These are phyloP conservation scores for Nicotiana noctiflora DNA, from an alignment of 257 asterid genomes.

Conservation along the genomic window DNA sequence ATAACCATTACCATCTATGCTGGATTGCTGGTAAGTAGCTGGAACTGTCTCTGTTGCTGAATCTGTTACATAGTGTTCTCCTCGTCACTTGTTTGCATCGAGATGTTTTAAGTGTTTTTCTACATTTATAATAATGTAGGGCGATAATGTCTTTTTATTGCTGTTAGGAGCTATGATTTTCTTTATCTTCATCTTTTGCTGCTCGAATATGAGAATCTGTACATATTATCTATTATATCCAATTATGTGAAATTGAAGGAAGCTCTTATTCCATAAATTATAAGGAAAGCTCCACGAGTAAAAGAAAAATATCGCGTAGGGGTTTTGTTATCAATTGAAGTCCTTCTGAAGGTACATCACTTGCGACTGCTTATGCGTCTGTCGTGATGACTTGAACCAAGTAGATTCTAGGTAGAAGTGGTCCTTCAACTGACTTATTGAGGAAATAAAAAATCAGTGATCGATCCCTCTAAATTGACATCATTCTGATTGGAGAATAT, in stretches of 20 bases:
- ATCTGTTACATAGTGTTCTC: slow-evolving; percentile 15
- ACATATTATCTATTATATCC: slow-evolving; percentile 30
- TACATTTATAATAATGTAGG: slow-evolving; percentile 18
- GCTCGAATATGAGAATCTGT: slow-evolving; percentile 20
- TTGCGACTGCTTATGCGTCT: background rate
- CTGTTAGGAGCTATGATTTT: slow-evolving; percentile 25
- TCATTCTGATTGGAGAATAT: background rate
- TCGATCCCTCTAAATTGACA: background rate
- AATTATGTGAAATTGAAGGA: background rate
- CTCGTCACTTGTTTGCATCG: slow-evolving; percentile 22
- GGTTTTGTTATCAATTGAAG: background rate
- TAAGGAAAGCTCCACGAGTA: background rate
- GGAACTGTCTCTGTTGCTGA: slow-evolving; percentile 21
- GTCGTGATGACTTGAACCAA: background rate
- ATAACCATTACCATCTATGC: no score
- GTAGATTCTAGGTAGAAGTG: background rate
- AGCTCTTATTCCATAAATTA: background rate
- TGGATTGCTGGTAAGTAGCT: no score
- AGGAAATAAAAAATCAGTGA: background rate
- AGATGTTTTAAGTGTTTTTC: slow-evolving; percentile 11
- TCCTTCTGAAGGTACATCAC: background rate
- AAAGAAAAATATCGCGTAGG: background rate
- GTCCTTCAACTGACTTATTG: background rate
- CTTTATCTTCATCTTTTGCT: slow-evolving; percentile 22
- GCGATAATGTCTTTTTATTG: slow-evolving; percentile 12